Base-by-base conservation (phyloP, 2,329 filamentous ascomycete genomes). In the Alternaria sp. region DNA sequence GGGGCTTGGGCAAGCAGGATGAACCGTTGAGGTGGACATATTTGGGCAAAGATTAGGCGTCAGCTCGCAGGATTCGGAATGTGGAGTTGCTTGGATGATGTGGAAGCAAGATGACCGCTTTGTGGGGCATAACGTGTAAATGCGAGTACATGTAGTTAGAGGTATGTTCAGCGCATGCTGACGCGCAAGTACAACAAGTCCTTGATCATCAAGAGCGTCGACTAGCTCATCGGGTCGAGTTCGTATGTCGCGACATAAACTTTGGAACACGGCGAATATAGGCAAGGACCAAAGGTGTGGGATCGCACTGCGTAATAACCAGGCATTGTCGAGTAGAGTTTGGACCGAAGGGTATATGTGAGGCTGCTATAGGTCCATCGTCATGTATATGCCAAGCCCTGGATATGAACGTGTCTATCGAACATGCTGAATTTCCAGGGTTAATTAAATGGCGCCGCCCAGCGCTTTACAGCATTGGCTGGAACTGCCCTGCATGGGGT, bases 11-110 rank as follows among this genome's bases (percentile, higher is more conserved):
- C 30, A 63, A 71, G 55, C 72, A 76, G 54, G 79, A 82, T 59
- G 60, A 72, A 60, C 74, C 77, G 28, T 65, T 83, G 68, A 74
- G 72, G 64, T 84, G 82, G 81, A 81, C 74, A 50, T 83, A 82
- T 69, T 74, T 84, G 65, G 82, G 81, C 28, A 76, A 71, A 59
- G 70, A 65, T 56, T 78, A 67, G 74, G 53, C 51, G 27, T 48
- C 50, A 50, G 56, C 38, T 40, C 58, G 56, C 45, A 63, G 48
- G 60, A 55, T 54, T 38, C 40, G 50, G 44, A 38, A 44, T 28
- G 54, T 59, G 53, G 49, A 48, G 54, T 46, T 11, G 48, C 30
- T 25, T 56, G 50, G 40, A 50, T 53, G 46, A 27, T 40, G 20
- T 53, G 36, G 48, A 30, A 44, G 45, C 40, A 56, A 40, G 44